These are phyloP conservation scores for Aspergillus thermomutatus DNA, from an alignment of 2,329 filamentous ascomycete species.

Conservation along the genomic window DNA sequence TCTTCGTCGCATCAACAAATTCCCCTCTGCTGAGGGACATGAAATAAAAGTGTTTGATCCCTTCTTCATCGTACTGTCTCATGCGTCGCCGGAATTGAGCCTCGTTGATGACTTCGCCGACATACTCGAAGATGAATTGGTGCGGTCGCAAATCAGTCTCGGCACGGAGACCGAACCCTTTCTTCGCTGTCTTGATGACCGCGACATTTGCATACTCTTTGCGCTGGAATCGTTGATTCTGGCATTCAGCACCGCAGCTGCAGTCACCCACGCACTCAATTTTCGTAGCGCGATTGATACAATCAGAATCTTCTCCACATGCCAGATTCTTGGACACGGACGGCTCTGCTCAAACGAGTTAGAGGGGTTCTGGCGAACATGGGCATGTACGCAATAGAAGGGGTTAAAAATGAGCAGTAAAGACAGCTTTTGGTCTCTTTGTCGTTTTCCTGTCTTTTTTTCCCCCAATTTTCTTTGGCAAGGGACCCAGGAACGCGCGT, in stretches of 20 bases:
- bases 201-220: conserved; percentile 87
- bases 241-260: conserved; percentile 81
- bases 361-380: neutral
- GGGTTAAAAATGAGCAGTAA: neutral
- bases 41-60: conserved; percentile 99
- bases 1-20: conserved; percentile 96
- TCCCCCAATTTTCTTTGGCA: neutral
- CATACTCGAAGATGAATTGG: conserved; percentile 97
- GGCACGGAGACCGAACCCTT: conserved; percentile 86
- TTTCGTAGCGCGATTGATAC: conserved; percentile 96
- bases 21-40: conserved; percentile 97
- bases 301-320: conserved; percentile 94
- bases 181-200: conserved; percentile 97
- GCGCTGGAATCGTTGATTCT: conserved; percentile 91
- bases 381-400: neutral
- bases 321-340: conserved; percentile 65
- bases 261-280: conserved; percentile 91
- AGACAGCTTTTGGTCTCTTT: neutral
- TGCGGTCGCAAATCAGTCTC: conserved; percentile 73
- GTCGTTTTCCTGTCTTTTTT: neutral
- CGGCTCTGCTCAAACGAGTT: conserved; percentile 47
- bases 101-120: conserved; percentile 97
- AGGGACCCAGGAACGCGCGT: neutral
- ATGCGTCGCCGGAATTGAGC: conserved; percentile 83
- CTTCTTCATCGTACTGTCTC: conserved; percentile 89